A percentile compares a stretch with the other conserved stretches of the same genome.
phyloP scores from a whole-genome alignment of 2,329 filamentous ascomycete genomes.

The Colletotrichum euphorbiae region DNA sequence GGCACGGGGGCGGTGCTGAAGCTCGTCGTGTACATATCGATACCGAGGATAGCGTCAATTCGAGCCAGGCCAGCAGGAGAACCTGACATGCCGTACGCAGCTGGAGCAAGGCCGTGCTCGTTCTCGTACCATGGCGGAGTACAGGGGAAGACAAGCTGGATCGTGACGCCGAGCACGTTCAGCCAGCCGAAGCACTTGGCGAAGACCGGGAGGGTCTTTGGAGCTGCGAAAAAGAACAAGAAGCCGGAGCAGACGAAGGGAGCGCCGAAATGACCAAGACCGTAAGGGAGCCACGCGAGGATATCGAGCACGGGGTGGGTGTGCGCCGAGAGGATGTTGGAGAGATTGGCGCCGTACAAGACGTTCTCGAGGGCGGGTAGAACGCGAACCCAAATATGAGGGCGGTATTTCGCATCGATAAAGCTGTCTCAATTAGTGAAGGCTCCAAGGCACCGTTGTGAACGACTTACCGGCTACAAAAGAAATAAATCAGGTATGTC shows the following conservation, averaged over 20 bases:
- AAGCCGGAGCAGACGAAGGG: conserved; percentile 82
- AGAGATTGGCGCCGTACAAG: conserved; percentile 93
- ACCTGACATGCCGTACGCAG: conserved; percentile 90
- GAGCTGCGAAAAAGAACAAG: conserved; percentile 90
- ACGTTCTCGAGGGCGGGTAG: conserved; percentile 96
- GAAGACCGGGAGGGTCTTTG: conserved; percentile 86
- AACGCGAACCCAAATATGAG: conserved; percentile 95
- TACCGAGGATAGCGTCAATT: conserved; percentile 88
- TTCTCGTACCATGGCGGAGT: conserved; percentile 98
- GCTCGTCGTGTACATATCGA: conserved; percentile 92
- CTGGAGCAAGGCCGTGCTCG: conserved; percentile 87
- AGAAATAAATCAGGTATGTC: conserved; percentile 91
- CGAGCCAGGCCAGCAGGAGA: conserved; percentile 90
- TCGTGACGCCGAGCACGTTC: conserved; percentile 87
- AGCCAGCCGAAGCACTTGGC: conserved; percentile 92
- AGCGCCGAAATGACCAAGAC: conserved; percentile 88
- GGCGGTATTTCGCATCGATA: conserved; percentile 87
- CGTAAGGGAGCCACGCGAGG: conserved; percentile 93
- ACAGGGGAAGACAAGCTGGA: conserved; percentile 92
- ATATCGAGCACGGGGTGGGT: conserved; percentile 86
- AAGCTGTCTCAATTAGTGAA: conserved; percentile 67
- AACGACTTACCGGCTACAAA: conserved; percentile 84
- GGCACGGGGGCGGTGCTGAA: conserved; percentile 92
- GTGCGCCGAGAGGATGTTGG: conserved; percentile 93
- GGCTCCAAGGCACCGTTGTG: not conserved